phyloP scores from a whole-genome alignment of 805 yeast species.

The Hanseniaspora singularis region DNA sequence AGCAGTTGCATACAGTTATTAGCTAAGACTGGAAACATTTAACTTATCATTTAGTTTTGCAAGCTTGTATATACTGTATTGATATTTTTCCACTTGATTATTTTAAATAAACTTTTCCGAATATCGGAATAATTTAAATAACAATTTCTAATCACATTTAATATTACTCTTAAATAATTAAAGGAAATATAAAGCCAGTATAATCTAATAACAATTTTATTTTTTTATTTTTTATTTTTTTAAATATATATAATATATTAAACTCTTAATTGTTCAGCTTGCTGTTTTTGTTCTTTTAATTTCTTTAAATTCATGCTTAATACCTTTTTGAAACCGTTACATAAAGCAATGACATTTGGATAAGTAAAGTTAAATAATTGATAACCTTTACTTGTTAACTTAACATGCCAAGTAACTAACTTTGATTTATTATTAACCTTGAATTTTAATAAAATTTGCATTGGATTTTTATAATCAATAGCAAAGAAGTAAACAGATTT shows the following conservation, averaged over 20 bases:
- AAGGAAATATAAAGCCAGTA: no score
- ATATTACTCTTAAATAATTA: no score
- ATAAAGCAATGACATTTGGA: slow-evolving; percentile 76
- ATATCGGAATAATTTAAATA: no score
- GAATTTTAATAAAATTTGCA: slow-evolving; percentile 82
- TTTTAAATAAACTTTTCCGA: no score
- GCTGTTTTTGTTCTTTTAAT: slow-evolving; percentile 6
- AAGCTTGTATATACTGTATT: no score
- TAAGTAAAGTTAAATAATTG: slow-evolving; percentile 67
- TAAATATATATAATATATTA: not conserved
- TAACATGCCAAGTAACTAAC: slow-evolving; percentile 78
- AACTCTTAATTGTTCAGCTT: slow-evolving; percentile 2
- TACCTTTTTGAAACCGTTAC: slow-evolving; percentile 86
- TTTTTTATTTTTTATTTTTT: no score
- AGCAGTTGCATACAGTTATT: no score
- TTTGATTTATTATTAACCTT: slow-evolving; percentile 61
- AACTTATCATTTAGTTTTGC: no score
- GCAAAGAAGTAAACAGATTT: slow-evolving; percentile 86
- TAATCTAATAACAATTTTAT: no score
- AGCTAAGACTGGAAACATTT: no score
- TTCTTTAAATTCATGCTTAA: slow-evolving; percentile 18
- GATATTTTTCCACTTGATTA: no score
- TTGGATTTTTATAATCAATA: slow-evolving; percentile 80
- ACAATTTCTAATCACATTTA: no score
- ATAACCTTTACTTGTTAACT: slow-evolving; percentile 79